Conservation (phyloP, 73 alveolate species). For the Tetrahymena thermophila region DNA sequence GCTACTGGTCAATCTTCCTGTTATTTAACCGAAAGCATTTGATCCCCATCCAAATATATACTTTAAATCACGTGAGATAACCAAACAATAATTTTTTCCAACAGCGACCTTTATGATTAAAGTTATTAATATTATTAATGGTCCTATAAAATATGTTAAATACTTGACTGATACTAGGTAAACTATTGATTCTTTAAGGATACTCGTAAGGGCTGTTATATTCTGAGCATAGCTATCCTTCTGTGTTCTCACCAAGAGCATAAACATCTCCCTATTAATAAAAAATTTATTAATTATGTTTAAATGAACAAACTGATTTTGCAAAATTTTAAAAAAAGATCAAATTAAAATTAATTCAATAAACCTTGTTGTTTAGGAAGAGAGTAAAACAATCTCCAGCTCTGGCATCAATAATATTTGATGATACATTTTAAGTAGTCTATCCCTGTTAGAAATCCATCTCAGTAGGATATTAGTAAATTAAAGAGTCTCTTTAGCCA, state of each 20-base stretch:
- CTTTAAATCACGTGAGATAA: conserved; percentile 47
- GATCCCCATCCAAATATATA: conserved; percentile 71
- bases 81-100: conserved; percentile 72
- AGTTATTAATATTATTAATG: conserved; percentile 1
- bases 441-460: background rate
- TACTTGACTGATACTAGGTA: conserved; percentile 46
- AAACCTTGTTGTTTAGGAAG: conserved; percentile 9
- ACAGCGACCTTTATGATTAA: conserved; percentile 30
- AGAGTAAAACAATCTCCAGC: conserved; percentile 35
- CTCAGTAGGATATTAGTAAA: conserved; percentile 11
- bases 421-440: background rate
- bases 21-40: conserved; percentile 52
- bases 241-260: conserved; percentile 84
- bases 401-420: conserved; percentile 21
- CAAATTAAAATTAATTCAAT: too few relatives aligned
- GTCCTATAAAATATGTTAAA: background rate
- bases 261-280: conserved; percentile 51
- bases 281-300: too few relatives aligned
- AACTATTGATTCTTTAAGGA: conserved; percentile 3
- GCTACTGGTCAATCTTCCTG: conserved; percentile 32
- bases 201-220: conserved; percentile 44
- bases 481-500: conserved; percentile 7
- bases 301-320: too few relatives aligned
- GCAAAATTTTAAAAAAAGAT: too few relatives aligned
- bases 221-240: conserved; percentile 90